Conservation (phyloP, 345 rosid genomes). For the Hibiscus mutabilis region DNA sequence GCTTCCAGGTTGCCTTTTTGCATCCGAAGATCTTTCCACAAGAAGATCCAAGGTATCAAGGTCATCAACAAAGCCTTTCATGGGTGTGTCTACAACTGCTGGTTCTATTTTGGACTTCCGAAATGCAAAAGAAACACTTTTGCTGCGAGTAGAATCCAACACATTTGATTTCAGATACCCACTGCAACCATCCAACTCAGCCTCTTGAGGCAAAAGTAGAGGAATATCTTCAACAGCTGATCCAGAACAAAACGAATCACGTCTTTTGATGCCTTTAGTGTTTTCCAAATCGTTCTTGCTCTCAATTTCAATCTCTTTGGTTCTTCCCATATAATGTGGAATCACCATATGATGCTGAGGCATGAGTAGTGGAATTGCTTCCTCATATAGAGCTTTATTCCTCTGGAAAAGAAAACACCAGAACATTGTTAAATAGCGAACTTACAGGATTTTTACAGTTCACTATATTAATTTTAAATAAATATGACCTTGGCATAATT, state of each 20-base stretch:
- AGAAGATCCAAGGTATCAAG: slow-evolving; percentile 29
- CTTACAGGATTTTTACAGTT: background rate
- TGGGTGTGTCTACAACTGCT: slow-evolving; percentile 49
- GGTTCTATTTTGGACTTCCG: slow-evolving; percentile 56
- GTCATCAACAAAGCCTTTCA: slow-evolving; percentile 90
- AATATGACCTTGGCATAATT: slow-evolving; percentile 89
- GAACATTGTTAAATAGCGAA: slow-evolving; percentile 3
- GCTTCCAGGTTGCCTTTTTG: slow-evolving; percentile 27
- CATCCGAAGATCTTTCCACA: slow-evolving; percentile 23
- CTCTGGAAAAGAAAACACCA: slow-evolving; percentile 38
- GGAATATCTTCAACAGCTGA: slow-evolving; percentile 91
- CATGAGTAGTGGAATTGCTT: slow-evolving; percentile 90
- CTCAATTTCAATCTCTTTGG: slow-evolving; percentile 40
- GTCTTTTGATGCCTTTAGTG: slow-evolving; percentile 42
- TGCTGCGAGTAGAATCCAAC: slow-evolving; percentile 25
- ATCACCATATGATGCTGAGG: slow-evolving; percentile 99
- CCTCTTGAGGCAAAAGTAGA: slow-evolving; percentile 82
- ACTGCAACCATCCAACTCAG: slow-evolving; percentile 43
- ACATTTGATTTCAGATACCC: slow-evolving; percentile 37
- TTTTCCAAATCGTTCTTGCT: slow-evolving; percentile 35
- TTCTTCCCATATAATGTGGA: slow-evolving; percentile 87
- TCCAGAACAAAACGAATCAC: slow-evolving; percentile 67
- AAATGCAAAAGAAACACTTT: slow-evolving; percentile 45
- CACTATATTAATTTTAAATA: slow-evolving; percentile 2
- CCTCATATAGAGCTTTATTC: slow-evolving; percentile 91